phyloP scores from a whole-genome alignment of 1,139 yeast species.

The Candida sojae region DNA sequence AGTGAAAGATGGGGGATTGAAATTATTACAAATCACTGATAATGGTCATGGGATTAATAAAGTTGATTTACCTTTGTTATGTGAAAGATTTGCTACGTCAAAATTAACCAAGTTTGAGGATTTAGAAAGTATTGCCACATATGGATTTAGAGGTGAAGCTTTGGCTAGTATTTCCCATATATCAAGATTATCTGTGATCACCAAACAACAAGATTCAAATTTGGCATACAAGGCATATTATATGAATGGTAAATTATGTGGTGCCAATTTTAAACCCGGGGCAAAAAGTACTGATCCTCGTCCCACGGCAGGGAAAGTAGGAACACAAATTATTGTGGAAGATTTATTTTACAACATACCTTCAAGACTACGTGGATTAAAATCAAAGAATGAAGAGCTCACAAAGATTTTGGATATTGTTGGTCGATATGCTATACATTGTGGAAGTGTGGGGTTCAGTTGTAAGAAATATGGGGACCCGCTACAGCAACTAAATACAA shows the following conservation, averaged over 20 bases:
- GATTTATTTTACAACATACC: conserved; percentile 91
- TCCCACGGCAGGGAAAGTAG: conserved; percentile 84
- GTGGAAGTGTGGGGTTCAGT: conserved; percentile 67
- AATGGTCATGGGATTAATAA: conserved; percentile 53
- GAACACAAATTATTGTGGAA: conserved; percentile 84
- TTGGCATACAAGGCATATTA: conserved; percentile 75
- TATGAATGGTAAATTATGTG: conserved; percentile 59
- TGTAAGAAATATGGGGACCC: conserved; percentile 78
- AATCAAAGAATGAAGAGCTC: conserved; percentile 73
- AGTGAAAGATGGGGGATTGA: conserved; percentile 57
- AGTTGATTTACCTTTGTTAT: conserved; percentile 48
- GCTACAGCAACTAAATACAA: conserved; percentile 55
- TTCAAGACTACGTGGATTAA: conserved; percentile 67
- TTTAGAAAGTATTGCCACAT: conserved; percentile 48
- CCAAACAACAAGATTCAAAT: conserved; percentile 58
- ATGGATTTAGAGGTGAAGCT: conserved; percentile 67
- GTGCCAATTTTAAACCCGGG: conserved; percentile 33
- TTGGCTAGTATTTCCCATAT: conserved; percentile 62
- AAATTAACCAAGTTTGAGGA: conserved; percentile 53
- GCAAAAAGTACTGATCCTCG: conserved; percentile 44
- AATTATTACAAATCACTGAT: conserved; percentile 53
- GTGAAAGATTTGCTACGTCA: conserved; percentile 62
- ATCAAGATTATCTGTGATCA: conserved; percentile 71
- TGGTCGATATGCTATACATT: conserved; percentile 81
- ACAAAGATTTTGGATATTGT: conserved; percentile 77